Conservation (phyloP, 805 yeast genomes). For the Myxozyma geophila region DNA sequence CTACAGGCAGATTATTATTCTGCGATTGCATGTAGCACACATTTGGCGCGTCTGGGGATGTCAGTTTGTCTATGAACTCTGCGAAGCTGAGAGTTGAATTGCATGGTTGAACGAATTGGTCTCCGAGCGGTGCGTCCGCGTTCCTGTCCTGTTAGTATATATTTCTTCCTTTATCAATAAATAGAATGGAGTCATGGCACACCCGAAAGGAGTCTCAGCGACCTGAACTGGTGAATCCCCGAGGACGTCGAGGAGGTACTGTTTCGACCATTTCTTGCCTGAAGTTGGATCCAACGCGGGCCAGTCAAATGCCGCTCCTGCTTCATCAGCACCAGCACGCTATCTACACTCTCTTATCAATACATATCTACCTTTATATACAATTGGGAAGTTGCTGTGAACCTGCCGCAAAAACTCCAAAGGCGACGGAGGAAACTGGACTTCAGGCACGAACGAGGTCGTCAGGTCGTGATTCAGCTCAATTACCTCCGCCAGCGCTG, state of each 20-base stretch:
- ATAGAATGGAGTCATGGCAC: neutral
- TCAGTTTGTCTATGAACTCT: conserved; percentile 38
- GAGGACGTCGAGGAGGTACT: conserved; percentile 18
- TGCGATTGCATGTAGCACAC: conserved; percentile 48
- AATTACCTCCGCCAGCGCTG: conserved; percentile 20
- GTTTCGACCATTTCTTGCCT: conserved; percentile 19
- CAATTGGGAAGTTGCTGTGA: conserved; percentile 23
- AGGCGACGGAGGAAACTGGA: conserved; percentile 14
- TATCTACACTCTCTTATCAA: neutral
- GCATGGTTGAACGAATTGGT: conserved; percentile 45
- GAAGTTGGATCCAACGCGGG: conserved; percentile 26
- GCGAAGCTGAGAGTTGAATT: conserved; percentile 37
- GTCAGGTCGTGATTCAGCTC: conserved; percentile 27
- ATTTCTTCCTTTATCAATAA: neutral
- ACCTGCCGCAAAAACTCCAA: conserved; percentile 30
- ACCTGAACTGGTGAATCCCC: conserved; percentile 12
- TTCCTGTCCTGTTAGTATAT: conserved; percentile 38
- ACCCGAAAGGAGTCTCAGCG: conserved; percentile 35
- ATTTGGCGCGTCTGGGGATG: conserved; percentile 17
- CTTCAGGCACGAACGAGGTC: conserved; percentile 27
- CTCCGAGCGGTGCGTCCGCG: conserved; percentile 47
- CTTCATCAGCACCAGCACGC: neutral
- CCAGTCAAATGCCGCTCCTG: conserved; percentile 31
- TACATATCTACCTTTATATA: conserved; percentile 22
- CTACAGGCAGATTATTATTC: conserved; percentile 44